Conservation (phyloP, 2,329 filamentous ascomycete genomes). For the Sporothrix phasma region DNA sequence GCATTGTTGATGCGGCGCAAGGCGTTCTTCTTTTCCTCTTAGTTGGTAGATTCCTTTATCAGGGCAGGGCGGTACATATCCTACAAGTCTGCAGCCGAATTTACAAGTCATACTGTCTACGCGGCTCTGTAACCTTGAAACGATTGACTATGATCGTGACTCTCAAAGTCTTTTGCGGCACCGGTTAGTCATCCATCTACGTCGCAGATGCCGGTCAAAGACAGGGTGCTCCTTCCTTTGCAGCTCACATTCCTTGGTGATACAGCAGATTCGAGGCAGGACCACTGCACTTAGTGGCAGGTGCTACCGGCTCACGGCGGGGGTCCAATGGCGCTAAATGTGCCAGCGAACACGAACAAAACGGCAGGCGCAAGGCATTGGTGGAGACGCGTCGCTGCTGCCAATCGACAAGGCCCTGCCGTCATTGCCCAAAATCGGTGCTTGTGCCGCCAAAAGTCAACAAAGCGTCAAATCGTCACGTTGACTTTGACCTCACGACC, state of each 20-base stretch:
- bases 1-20: background rate
- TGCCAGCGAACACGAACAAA: background rate
- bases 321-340: background rate
- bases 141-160: no score
- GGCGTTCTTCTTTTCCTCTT: background rate
- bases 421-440: background rate
- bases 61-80: background rate
- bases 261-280: background rate
- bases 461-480: background rate
- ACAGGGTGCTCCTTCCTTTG: background rate
- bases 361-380: background rate
- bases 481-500: background rate
- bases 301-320: background rate
- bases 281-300: background rate
- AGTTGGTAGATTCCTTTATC: background rate
- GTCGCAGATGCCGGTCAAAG: no score
- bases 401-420: background rate
- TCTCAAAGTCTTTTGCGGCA: no score
- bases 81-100: background rate
- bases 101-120: background rate
- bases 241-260: background rate
- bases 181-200: no score
- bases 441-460: constrained; percentile 4
- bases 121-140: background rate
- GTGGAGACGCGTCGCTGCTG: constrained; percentile 7